These are phyloP conservation scores for Cladosporium sp. DNA, from an alignment of 2,329 filamentous ascomycete species.

Conservation along the genomic window DNA sequence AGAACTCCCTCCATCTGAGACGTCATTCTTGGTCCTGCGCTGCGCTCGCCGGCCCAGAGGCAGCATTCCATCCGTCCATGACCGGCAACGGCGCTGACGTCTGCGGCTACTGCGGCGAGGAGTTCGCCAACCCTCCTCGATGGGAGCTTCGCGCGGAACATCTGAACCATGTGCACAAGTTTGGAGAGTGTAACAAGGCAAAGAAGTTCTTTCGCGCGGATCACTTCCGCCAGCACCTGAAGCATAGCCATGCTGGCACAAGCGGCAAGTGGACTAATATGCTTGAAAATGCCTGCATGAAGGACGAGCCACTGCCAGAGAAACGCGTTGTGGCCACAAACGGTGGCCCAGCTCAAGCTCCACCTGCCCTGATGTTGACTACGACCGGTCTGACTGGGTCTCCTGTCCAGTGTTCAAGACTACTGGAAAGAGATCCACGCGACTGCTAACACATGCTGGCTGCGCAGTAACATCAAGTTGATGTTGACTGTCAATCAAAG, in stretches of 20 bases:
- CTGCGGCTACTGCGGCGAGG: conserved; percentile 94
- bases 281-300: conserved; percentile 94
- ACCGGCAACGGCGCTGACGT: conserved; percentile 66
- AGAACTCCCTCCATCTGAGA: conserved; percentile 89
- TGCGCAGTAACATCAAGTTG: not conserved
- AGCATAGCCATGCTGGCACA: conserved; percentile 93
- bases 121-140: conserved; percentile 83
- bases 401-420: conserved; percentile 14
- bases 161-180: conserved; percentile 90
- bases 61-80: conserved; percentile 73
- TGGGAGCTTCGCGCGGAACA: conserved; percentile 87
- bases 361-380: conserved; percentile 31
- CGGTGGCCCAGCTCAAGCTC: conserved; percentile 18
- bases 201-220: conserved; percentile 99
- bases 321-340: conserved; percentile 24
- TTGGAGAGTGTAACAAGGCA: conserved; percentile 93
- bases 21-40: conserved; percentile 97
- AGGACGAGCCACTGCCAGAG: conserved; percentile 70
- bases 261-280: conserved; percentile 99
- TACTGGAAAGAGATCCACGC: conserved; percentile 10
- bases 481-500: not conserved
- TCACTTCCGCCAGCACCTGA: conserved; percentile 96
- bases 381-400: conserved; percentile 25
- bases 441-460: conserved; percentile 1
- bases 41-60: conserved; percentile 69